A percentile compares a stretch with the other conserved stretches of the same genome.
Evolutionary conservation across 768 basidiomycete genomes (phyloP).

Genomic region (Podaxis mareebaensis): DNA sequence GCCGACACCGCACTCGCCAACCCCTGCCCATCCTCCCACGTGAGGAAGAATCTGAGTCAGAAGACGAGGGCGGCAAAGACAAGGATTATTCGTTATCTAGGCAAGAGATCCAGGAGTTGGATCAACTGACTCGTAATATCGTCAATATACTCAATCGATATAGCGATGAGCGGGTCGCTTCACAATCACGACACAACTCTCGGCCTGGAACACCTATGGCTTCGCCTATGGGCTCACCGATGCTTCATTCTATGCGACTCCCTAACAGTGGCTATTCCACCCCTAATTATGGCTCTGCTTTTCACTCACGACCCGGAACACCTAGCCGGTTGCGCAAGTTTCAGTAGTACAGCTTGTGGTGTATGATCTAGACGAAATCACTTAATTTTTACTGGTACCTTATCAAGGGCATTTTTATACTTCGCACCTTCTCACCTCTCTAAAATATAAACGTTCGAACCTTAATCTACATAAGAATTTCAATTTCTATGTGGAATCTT

Average conservation of each 20-base stretch:
- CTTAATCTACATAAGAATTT: background rate
- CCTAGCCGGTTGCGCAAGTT: constrained; percentile 55
- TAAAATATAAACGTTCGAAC: background rate
- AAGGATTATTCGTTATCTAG: constrained; percentile 55
- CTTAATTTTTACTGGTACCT: constrained; percentile 1
- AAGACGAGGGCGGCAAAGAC: constrained; percentile 52
- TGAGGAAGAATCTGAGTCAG: constrained; percentile 58
- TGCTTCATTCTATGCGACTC: constrained; percentile 35
- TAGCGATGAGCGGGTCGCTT: constrained; percentile 60
- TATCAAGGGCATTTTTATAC: background rate
- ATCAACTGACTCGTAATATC: constrained; percentile 70
- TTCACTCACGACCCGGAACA: constrained; percentile 59
- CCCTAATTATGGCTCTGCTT: constrained; percentile 36
- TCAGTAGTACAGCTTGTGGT: constrained; percentile 18
- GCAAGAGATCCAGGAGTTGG: constrained; percentile 77
- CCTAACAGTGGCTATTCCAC: constrained; percentile 59
- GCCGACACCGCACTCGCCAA: constrained; percentile 33
- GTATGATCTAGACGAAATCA: constrained; percentile 13
- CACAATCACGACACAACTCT: constrained; percentile 61
- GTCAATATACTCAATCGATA: constrained; percentile 74
- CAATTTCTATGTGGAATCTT: background rate
- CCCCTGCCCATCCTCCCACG: constrained; percentile 37
- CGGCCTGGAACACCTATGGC: constrained; percentile 61
- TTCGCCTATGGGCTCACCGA: constrained; percentile 45
- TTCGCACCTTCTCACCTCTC: background rate